Evolutionary conservation across 768 basidiomycete genomes (phyloP), one percentile per base, ranked within the genome.

Genomic region (Mrakia gelida): DNA sequence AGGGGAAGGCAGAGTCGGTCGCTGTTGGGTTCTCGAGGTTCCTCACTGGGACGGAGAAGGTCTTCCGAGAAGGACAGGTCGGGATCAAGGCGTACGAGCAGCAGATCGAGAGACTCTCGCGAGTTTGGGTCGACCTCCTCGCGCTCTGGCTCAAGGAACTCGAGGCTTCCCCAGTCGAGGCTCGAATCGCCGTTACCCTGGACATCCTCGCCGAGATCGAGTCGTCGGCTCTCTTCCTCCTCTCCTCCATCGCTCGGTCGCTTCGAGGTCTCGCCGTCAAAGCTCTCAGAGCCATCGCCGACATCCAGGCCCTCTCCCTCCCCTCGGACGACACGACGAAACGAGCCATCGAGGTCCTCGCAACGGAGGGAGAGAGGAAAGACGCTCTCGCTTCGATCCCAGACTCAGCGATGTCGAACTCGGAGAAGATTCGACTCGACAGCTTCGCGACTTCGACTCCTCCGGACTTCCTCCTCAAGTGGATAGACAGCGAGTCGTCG

Each of bases 111-210:
- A 87, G 90, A 32, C 82, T 96, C 8, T 86, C 94, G 54, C 86
- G 87, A 52, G 85, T 95, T 9, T 97, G 95, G 95, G 85, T 88
- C 10, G 87, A 86, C 38, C 84, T 94, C 3, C 88, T 95, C 23
- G 89, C 91, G 71, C 86, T 85, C 18, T 93, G 94, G 91, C 86
- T 90, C 59, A 84, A 85, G 10, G 82, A 71, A 18, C 65, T 79
- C n/a, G 32, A 65, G 45, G 32, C 23, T 0, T 28, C 34, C 28
- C 62, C 62, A 7, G 43, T 11, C 28, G 61, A 61, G 9, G 78
- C 70, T 9, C 13, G 68, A n/a, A 52, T 72, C 7, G 30, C 78
- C 8, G 61, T 79, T 26, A 74, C 49, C 32, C 67, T 34, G 23
- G 49, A 75, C 10, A 41, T 74, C 11, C 68, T 79, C 43, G 68